Evolutionary conservation across 1,139 yeast genomes (phyloP), one percentile per base, ranked within the genome.

Genomic region (Kodamaea derodonti): DNA sequence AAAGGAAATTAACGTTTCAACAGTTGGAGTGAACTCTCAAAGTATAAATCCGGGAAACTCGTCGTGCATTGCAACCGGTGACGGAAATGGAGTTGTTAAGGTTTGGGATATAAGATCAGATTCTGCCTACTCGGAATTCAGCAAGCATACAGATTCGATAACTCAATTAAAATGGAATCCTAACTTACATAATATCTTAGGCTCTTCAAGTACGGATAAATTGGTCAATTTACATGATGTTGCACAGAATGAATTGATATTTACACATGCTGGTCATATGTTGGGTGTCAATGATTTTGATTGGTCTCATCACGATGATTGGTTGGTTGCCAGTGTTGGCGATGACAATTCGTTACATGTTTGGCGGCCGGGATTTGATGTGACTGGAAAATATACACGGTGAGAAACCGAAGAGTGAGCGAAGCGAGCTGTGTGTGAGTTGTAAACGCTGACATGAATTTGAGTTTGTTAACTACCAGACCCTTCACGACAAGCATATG

Each of bases 191-290:
- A 66, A 78, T 3, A 59, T 87, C 1, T 50, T 92, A 13, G 95
- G 88, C 0, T 71, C 88, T 1, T 80, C 84, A 0, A 85, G 95
- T 0, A 69, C 67, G 1, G 97, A 90, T 55, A 73, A 79, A 5
- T 59, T 76, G 27, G 90, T 85, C 8, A 76, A 78, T 47, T 37
- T 92, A 2, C 84, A 87, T 80, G 90, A 87, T 51, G 57, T 79
- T 3, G 50, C 73, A 2, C 52, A 56, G 22, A 52, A 57, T 6
- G 70, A 68, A 4, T 59, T 59, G 49, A 40, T 80, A 15, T 90
- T 92, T 52, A 70, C 75, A 24, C 98, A 94, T 56, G 86, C 84
- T 10, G 98, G 98, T 0, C 99, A 92, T 55, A 78, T 92, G 73
- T 67, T 84, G 36, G 90, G 94, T 15, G 85, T 92, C 12, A 81